Evolutionary conservation across 129 eudicot genomes (phyloP), one percentile per base, ranked within the genome.

Genomic region (Deinandra increscens): DNA sequence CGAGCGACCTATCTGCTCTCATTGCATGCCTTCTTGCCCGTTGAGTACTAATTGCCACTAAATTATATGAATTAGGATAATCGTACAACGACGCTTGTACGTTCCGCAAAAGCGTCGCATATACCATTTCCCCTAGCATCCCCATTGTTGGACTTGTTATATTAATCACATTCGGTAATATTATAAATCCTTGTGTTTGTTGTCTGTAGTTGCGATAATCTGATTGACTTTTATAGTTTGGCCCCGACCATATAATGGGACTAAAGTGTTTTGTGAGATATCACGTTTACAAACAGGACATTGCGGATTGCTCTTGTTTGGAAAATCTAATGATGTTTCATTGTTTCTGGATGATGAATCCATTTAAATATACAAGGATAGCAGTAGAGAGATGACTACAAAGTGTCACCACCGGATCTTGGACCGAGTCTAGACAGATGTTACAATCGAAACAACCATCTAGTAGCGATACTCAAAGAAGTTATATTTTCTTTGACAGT

Each of bases 341-440:
- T n/a, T n/a, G n/a, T n/a, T n/a, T n/a, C n/a, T 43, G 68, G 82
- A 69, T 70, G 76, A 71, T 75, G 81, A 12, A 89, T 86, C 96
- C 96, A 89, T 38, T 77, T 78, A 82, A 85, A 86, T 9, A 89
- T 86, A 53, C 96, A 89, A 5, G 87, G 90, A 89, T 91, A 89
- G 34, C 96, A 89, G 54, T 83, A 89, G 72, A 89, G 84, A 42
- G n/a, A n/a, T 89, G 96, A 7, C 96, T 92, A 42, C 96, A 89
- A 7, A 84, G 71, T 44, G 96, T 89, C 2, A 89, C 87, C 36
- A n/a, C n/a, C n/a, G n/a, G n/a, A n/a, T n/a, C n/a, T n/a, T n/a
- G n/a, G n/a, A n/a, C n/a, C n/a, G n/a, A 89, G 38, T 89, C 96
- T 9, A 89, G 79, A 78, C 96, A 89, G 9, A 89, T 89, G 67